Conservation (phyloP, 164 flowering plant species). For the Magnolia changhungtana region DNA sequence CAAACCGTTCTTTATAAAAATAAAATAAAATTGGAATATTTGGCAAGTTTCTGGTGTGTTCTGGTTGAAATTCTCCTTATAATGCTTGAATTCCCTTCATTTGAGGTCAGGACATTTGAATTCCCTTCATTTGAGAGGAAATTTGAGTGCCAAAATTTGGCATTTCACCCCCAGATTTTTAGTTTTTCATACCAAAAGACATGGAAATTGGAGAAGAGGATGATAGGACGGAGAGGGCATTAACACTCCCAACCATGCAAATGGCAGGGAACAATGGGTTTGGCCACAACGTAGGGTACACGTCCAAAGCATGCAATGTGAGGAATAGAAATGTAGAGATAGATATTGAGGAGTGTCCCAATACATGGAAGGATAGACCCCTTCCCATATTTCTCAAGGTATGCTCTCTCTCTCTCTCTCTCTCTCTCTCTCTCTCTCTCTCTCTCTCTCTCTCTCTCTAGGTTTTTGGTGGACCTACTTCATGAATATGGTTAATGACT, state of each 20-base stretch:
- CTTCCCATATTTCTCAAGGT: conserved; percentile 86
- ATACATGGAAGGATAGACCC: conserved; percentile 34
- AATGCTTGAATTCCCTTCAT: too few relatives aligned
- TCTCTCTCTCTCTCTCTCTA: not conserved
- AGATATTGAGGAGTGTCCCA: conserved; percentile 32
- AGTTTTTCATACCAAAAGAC: not conserved
- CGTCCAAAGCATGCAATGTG: conserved; percentile 53
- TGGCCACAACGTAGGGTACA: conserved; percentile 70
- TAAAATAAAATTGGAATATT: conserved; percentile 15
- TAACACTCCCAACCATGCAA: conserved; percentile 55
- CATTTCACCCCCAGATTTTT: not conserved
- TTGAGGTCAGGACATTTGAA: too few relatives aligned
- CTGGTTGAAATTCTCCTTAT: conserved; percentile 31
- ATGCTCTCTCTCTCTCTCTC: too few relatives aligned
- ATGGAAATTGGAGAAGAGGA: conserved; percentile 54
- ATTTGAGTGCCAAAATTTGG: not conserved
- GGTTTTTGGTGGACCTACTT: not conserved
- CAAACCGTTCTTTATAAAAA: conserved; percentile 26
- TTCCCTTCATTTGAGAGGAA: not conserved
- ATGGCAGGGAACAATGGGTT: conserved; percentile 69
- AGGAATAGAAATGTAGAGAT: conserved; percentile 56
- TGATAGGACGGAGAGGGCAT: conserved; percentile 38
- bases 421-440: too few relatives aligned
- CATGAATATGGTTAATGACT: too few relatives aligned
- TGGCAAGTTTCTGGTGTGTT: conserved; percentile 47